phyloP scores from a whole-genome alignment of 306 rosid genomes.

The Quercus aquifolioides region DNA sequence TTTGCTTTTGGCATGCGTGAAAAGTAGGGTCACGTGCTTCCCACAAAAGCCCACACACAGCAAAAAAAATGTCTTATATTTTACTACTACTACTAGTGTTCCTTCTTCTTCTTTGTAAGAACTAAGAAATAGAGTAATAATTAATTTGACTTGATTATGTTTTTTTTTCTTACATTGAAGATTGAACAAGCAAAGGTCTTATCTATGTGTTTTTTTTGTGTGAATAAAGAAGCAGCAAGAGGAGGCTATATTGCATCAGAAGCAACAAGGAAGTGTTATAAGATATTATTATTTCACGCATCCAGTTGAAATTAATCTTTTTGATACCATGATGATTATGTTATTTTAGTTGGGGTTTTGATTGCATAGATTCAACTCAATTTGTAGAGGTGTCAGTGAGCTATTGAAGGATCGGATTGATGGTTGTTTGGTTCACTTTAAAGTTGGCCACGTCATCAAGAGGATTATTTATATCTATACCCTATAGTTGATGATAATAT shows the following conservation, averaged over 20 bases:
- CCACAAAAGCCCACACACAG: conserved; percentile 27
- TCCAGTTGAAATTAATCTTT: conserved; percentile 56
- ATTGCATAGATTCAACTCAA: conserved; percentile 3
- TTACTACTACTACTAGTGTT: not conserved
- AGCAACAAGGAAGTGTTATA: conserved; percentile 28
- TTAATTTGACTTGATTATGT: not conserved
- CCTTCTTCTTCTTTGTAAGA: not conserved
- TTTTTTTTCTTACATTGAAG: not conserved
- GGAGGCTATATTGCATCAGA: conserved; percentile 36
- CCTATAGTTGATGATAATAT: no score
- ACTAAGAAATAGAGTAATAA: not conserved
- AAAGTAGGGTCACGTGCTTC: conserved; percentile 79
- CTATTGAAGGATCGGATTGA: not conserved
- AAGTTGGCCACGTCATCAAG: not conserved
- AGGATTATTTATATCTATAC: not conserved
- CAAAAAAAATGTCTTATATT: not conserved
- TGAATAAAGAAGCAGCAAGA: no score
- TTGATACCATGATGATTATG: conserved; percentile 39
- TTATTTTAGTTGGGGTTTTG: not conserved
- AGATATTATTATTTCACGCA: conserved; percentile 22
- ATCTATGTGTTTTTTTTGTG: not conserved
- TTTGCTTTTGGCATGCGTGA: conserved; percentile 81
- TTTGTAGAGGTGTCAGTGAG: not conserved
- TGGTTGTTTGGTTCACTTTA: not conserved
- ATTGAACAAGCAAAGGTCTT: not conserved